Conservation (phyloP, 2,329 filamentous ascomycete species). For the Penicillium sp. region DNA sequence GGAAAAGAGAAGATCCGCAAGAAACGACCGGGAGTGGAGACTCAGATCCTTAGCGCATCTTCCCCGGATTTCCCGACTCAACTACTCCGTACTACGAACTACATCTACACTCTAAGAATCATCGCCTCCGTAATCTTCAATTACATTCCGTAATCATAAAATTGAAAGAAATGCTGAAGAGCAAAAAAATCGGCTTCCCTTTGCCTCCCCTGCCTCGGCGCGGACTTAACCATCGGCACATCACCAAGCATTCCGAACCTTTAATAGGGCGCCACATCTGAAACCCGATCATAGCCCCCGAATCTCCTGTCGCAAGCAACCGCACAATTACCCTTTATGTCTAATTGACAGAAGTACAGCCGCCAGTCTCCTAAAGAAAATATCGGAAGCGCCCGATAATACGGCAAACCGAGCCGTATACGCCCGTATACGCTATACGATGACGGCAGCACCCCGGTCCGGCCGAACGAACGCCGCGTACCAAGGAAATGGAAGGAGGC, state of each 20-base stretch:
- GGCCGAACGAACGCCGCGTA: conserved; percentile 2
- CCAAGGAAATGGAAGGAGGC: conserved; percentile 1
- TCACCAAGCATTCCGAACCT: too few relatives aligned
- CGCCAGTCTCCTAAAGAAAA: too few relatives aligned
- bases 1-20: too few relatives aligned
- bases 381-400: not conserved
- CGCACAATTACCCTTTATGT: not conserved
- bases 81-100: too few relatives aligned
- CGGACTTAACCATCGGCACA: too few relatives aligned
- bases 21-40: too few relatives aligned
- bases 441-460: conserved; percentile 1
- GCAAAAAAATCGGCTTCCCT: not conserved
- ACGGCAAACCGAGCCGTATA: conserved; percentile 5
- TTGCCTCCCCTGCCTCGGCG: not conserved
- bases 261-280: not conserved
- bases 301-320: not conserved
- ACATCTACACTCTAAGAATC: too few relatives aligned
- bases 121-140: too few relatives aligned
- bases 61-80: too few relatives aligned
- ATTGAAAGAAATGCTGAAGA: too few relatives aligned
- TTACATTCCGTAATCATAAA: too few relatives aligned
- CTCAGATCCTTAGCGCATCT: too few relatives aligned
- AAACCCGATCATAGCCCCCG: not conserved
- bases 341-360: not conserved
- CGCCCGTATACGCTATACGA: not conserved